Conservation (phyloP, 23 red algal genomes). For the Gracilariopsis chorda region DNA sequence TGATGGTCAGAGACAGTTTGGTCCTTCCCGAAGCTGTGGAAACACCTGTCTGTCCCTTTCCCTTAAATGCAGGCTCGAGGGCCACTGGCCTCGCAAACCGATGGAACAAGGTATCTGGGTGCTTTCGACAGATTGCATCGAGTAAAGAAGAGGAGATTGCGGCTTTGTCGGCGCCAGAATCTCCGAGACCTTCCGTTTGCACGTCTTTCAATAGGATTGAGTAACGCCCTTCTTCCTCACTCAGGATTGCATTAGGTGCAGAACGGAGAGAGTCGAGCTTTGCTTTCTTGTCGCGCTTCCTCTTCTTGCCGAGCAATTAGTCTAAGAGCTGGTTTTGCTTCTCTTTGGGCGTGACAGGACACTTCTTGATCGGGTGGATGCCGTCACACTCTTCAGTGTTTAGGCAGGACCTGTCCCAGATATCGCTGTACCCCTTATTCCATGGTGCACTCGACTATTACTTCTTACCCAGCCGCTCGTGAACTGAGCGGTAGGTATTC, state of each 20-base stretch:
- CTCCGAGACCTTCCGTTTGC: not conserved
- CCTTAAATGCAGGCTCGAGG: not conserved
- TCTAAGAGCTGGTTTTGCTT: not conserved
- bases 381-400: not conserved
- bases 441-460: not conserved
- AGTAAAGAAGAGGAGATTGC: no score
- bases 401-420: not conserved
- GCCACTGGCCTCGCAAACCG: no score
- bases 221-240: not conserved
- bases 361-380: not conserved
- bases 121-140: no score
- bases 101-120: no score
- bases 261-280: not conserved
- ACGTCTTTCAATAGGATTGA: not conserved
- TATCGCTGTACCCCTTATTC: no score
- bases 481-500: not conserved
- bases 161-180: no score
- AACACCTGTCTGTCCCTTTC: not conserved
- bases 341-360: not conserved
- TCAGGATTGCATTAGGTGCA: not conserved
- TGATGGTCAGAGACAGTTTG: not conserved
- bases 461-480: not conserved
- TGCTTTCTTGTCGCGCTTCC: no score
- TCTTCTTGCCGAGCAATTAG: not conserved
- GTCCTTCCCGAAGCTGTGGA: not conserved